Conservation (phyloP, 2,329 filamentous ascomycete species). For the Aureobasidium sp. region DNA sequence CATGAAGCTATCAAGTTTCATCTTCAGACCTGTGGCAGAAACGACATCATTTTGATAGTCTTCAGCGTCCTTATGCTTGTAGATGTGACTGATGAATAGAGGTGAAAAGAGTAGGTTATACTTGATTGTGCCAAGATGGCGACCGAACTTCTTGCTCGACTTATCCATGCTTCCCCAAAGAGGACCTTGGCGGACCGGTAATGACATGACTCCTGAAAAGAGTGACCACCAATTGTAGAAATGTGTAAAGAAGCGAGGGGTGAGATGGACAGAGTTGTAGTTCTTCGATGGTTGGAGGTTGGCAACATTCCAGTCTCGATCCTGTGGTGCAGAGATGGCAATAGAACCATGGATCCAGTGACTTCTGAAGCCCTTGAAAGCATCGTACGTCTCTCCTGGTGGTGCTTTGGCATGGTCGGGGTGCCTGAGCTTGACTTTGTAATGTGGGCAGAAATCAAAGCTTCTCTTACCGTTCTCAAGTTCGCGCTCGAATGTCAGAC, state of each 20-base stretch:
- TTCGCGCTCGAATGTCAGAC: conserved; percentile 85
- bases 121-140: conserved; percentile 97
- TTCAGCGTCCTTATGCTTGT: conserved; percentile 95
- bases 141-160: conserved; percentile 96
- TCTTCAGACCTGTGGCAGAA: conserved; percentile 92
- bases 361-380: conserved; percentile 93
- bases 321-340: conserved; percentile 77
- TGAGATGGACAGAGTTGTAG: conserved; percentile 94
- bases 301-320: conserved; percentile 76
- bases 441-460: conserved; percentile 88
- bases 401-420: conserved; percentile 61
- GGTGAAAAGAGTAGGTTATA: conserved; percentile 91
- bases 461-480: conserved; percentile 64
- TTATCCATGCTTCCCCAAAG: conserved; percentile 91
- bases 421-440: conserved; percentile 79
- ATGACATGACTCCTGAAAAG: conserved; percentile 88
- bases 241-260: conserved; percentile 93
- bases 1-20: conserved; percentile 94
- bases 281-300: conserved; percentile 72
- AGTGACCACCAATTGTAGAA: conserved; percentile 98
- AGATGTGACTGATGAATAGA: conserved; percentile 91
- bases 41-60: conserved; percentile 72
- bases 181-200: conserved; percentile 85
- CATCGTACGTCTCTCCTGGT: conserved; percentile 63
- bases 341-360: conserved; percentile 95